A percentile compares a stretch with the other conserved stretches of the same genome.
Conservation (phyloP, 2,329 filamentous ascomycete species). For the Penicillium sp. region DNA sequence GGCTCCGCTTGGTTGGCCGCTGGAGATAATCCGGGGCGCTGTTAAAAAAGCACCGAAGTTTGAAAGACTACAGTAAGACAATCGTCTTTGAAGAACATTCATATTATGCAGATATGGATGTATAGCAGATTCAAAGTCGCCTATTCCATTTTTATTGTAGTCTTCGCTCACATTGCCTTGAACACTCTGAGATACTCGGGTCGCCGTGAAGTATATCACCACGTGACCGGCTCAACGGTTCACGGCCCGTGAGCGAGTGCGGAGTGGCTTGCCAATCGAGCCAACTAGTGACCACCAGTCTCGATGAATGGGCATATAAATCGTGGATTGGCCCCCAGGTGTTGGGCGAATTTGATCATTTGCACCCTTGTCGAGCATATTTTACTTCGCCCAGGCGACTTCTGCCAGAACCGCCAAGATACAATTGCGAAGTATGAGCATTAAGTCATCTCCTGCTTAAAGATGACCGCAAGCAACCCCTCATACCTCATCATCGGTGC, state of each 20-base stretch:
- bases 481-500: slow-evolving; percentile 32
- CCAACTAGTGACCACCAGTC: neutral
- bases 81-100: no score
- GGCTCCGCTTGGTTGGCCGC: no score
- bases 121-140: neutral
- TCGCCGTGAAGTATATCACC: slow-evolving; percentile 1
- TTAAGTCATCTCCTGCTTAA: neutral
- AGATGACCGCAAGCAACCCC: slow-evolving; percentile 24
- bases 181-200: neutral
- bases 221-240: slow-evolving; percentile 23
- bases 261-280: neutral
- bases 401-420: neutral
- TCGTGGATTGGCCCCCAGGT: neutral
- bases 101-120: neutral
- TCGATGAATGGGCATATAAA: slow-evolving; percentile 8
- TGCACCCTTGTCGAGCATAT: neutral
- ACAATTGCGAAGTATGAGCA: neutral
- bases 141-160: neutral
- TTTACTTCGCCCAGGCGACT: neutral
- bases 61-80: neutral
- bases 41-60: neutral
- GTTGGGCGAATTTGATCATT: neutral
- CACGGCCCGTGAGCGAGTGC: slow-evolving; percentile 5
- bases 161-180: neutral
- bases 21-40: neutral